Evolutionary conservation across 2,329 filamentous ascomycete genomes (phyloP).

Genomic region (Gyromitra esculenta): DNA sequence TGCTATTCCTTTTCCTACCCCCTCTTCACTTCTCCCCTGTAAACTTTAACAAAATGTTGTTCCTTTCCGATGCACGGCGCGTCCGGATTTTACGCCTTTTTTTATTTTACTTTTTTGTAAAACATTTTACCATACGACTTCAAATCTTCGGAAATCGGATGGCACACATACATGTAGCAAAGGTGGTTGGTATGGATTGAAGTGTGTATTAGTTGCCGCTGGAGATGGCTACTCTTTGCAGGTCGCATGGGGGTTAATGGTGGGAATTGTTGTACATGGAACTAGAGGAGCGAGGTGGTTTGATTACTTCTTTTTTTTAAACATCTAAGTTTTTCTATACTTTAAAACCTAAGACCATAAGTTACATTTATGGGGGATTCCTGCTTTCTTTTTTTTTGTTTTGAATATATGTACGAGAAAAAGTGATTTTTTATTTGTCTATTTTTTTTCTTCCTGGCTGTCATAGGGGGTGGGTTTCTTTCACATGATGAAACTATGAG

Average conservation of each 20-base stretch:
- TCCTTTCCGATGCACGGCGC: conserved; percentile 23
- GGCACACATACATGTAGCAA: conserved; percentile 24
- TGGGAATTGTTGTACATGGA: conserved; percentile 20
- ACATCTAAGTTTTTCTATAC: conserved; percentile 19
- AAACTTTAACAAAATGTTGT: conserved; percentile 45
- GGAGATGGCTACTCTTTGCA: neutral
- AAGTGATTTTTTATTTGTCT: conserved; percentile 18
- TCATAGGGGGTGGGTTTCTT: conserved; percentile 8
- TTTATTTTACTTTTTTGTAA: conserved; percentile 32
- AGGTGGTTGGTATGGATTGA: neutral
- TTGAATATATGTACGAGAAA: conserved; percentile 18
- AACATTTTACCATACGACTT: conserved; percentile 28
- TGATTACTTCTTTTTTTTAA: conserved; percentile 9
- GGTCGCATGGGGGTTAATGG: neutral
- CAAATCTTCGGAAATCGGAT: conserved; percentile 19
- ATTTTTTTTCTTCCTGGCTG: conserved; percentile 12
- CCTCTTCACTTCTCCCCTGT: conserved; percentile 20
- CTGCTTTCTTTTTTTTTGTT: neutral
- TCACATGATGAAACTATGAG: neutral
- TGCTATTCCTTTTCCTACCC: conserved; percentile 24
- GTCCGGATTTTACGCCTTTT: conserved; percentile 24
- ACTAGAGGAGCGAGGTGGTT: conserved; percentile 1
- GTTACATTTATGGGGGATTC: conserved; percentile 9
- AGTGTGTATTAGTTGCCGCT: conserved; percentile 5
- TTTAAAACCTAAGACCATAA: conserved; percentile 18